Conservation (phyloP, 1,284 basidiomycete species). For the Caloboletus firmus region DNA sequence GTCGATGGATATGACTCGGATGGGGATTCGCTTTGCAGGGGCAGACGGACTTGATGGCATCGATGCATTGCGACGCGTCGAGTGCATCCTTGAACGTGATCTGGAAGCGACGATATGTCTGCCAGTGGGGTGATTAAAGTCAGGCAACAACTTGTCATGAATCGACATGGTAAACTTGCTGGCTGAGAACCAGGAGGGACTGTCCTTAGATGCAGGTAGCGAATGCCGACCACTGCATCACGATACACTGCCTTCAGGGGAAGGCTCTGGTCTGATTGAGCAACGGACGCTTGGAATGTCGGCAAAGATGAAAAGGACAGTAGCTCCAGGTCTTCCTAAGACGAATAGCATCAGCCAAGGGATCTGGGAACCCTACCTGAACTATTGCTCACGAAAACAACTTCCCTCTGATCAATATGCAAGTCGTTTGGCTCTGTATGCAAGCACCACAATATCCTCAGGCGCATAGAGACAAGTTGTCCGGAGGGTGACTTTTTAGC, state of each 20-base stretch:
- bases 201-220: conserved; percentile 58
- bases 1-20: conserved; percentile 19
- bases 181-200: conserved; percentile 39
- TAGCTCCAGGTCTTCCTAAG: conserved; percentile 72
- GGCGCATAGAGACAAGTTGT: conserved; percentile 57
- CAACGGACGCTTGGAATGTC: conserved; percentile 28
- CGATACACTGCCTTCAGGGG: conserved; percentile 77
- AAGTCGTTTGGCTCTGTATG: conserved; percentile 39
- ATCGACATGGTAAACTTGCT: conserved; percentile 34
- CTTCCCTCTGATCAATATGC: conserved; percentile 48
- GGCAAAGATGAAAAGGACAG: conserved; percentile 56
- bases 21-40: conserved; percentile 62
- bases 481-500: conserved; percentile 48
- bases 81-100: conserved; percentile 56
- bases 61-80: conserved; percentile 56
- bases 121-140: conserved; percentile 2
- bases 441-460: conserved; percentile 65
- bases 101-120: conserved; percentile 73
- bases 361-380: background rate
- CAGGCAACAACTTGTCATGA: conserved; percentile 2
- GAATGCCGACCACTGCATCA: conserved; percentile 67
- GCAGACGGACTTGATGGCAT: conserved; percentile 62
- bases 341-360: background rate
- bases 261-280: conserved; percentile 45
- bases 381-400: conserved; percentile 57